Percentiles rank a stretch among this genome's conserved stretches.
Conservation (phyloP, 352 stramenopile genomes). For the Globisporangium megalacanthum region DNA sequence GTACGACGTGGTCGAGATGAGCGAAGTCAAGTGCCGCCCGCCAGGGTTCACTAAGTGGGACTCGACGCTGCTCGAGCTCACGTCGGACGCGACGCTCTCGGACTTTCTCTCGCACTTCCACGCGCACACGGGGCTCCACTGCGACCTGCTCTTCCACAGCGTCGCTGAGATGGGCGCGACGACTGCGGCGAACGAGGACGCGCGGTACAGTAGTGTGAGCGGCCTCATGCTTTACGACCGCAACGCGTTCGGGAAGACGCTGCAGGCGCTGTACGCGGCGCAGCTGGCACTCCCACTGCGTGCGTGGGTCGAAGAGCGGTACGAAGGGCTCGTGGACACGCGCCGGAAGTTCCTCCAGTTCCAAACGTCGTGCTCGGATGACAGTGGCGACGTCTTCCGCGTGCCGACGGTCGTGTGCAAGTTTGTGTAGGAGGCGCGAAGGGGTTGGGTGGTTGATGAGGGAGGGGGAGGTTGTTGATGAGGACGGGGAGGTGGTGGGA, state of each 20-base stretch:
- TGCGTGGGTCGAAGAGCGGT: conserved; percentile 66
- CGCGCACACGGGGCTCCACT: conserved; percentile 67
- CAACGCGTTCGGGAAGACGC: conserved; percentile 64
- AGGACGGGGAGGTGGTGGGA: not conserved
- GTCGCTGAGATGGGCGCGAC: conserved; percentile 70
- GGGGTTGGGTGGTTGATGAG: too few relatives aligned
- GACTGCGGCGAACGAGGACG: conserved; percentile 49
- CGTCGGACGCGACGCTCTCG: conserved; percentile 53
- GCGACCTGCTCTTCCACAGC: conserved; percentile 73
- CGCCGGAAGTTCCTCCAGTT: conserved; percentile 80
- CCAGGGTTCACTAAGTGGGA: conserved; percentile 92
- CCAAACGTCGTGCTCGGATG: conserved; percentile 81
- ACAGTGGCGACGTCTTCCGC: conserved; percentile 76
- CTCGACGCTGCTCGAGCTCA: conserved; percentile 71
- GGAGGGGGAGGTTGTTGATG: too few relatives aligned
- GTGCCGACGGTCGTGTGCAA: conserved; percentile 86
- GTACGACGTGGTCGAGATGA: conserved; percentile 88
- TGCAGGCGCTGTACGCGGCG: conserved; percentile 66
- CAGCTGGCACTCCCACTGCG: conserved; percentile 55
- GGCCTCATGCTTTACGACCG: conserved; percentile 85
- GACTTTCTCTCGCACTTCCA: conserved; percentile 70
- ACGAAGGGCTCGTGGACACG: conserved; percentile 79
- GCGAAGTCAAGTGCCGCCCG: conserved; percentile 82
- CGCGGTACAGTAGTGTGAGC: conserved; percentile 59
- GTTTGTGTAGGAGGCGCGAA: conserved; percentile 35